Percentiles rank a stretch among this genome's conserved stretches.
These are phyloP conservation scores for Hypoxylon sp. DNA, from an alignment of 2,329 filamentous ascomycete genomes.

Conservation along the genomic window DNA sequence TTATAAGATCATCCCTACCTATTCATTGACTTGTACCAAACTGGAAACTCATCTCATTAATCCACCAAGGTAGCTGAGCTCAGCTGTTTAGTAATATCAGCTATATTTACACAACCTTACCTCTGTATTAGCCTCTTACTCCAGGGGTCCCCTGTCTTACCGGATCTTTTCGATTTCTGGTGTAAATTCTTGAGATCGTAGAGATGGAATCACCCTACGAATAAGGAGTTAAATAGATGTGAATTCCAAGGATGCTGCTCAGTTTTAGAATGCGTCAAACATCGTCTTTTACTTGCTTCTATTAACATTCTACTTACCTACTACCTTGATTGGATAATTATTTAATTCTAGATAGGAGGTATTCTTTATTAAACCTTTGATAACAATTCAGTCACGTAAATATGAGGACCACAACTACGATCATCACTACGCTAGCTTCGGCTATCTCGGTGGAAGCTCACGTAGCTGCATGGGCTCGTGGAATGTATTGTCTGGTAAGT, in stretches of 20 bases:
- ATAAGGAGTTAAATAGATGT: constrained; percentile 14
- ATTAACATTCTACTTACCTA: neutral
- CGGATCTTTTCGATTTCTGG: neutral
- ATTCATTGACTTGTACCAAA: neutral
- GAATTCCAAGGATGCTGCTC: neutral
- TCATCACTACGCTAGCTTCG: constrained; percentile 25
- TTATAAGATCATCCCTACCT: neutral
- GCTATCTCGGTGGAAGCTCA: constrained; percentile 53
- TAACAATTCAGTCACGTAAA: neutral
- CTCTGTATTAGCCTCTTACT: neutral
- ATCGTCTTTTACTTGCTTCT: neutral
- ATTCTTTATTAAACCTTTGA: neutral
- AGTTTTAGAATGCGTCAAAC: neutral
- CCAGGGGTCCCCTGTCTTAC: neutral
- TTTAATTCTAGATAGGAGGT: neutral
- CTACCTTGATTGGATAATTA: neutral
- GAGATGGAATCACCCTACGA: neutral
- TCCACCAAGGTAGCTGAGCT: constrained; percentile 15
- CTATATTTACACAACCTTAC: constrained; percentile 23
- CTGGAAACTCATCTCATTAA: neutral
- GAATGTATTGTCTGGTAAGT: constrained; percentile 59
- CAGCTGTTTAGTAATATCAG: constrained; percentile 22
- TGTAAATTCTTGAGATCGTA: neutral
- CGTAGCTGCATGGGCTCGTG: constrained; percentile 57
- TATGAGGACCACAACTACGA: constrained; percentile 25